A percentile compares a stretch with the other conserved stretches of the same genome.
phyloP scores from a whole-genome alignment of 305 asterid species.

The Nicotiana rustica region DNA sequence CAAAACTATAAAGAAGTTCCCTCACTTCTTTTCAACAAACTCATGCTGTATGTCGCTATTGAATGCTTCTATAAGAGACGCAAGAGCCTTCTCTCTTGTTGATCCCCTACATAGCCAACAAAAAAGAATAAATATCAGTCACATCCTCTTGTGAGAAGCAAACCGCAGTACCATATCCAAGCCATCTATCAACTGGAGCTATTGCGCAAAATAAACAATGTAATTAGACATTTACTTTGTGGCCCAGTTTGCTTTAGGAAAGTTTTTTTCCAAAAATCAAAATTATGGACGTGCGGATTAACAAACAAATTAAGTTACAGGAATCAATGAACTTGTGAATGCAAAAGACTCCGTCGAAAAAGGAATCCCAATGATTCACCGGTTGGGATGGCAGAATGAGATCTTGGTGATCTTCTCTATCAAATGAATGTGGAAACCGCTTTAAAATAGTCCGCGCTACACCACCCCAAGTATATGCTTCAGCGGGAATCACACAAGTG shows the following conservation, averaged over 20 bases:
- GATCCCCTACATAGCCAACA: constrained; percentile 66
- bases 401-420: neutral
- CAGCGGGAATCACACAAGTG: neutral
- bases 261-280: neutral
- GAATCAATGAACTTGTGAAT: neutral
- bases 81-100: constrained; percentile 84
- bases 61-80: constrained; percentile 72
- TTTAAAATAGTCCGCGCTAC: neutral
- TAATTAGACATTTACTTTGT: neutral
- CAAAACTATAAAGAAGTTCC: neutral
- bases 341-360: neutral
- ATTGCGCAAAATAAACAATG: constrained; percentile 14
- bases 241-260: neutral
- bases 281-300: neutral
- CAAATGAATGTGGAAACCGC: neutral
- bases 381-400: neutral
- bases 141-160: constrained; percentile 2
- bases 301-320: neutral
- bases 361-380: neutral
- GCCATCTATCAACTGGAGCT: constrained; percentile 1
- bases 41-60: constrained; percentile 69
- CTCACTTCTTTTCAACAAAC: constrained; percentile 84
- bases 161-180: constrained; percentile 9
- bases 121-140: neutral
- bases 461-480: neutral